Base-by-base conservation (phyloP, 2,329 filamentous ascomycete species). In the Fusarium vanettenii region DNA sequence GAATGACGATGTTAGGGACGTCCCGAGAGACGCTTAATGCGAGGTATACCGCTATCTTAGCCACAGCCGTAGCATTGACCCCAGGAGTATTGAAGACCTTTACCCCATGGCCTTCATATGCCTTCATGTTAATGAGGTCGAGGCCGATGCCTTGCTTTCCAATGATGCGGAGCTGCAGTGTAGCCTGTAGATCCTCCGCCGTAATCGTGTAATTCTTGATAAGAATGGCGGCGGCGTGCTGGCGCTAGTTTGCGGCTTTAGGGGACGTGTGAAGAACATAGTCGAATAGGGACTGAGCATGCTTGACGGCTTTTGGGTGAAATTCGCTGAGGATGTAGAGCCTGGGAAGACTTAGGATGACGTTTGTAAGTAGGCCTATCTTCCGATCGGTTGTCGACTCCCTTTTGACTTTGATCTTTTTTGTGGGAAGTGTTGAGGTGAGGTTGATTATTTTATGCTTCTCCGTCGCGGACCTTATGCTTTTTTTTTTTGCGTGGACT, bases 251-350 rank as follows among this genome's bases (percentile, higher is more conserved):
- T 5, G 75, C 43, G 57, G 80, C 74, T 18, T 79, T 75, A 8
- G 79, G 73, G 35, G 84, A 81, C 20, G 69, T 72, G 4, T 80
- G 80, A 1, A 80, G 76, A 37, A 86, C 75, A 11, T 79, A 77
- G 43, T 84, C 77, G 77, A 85, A 85, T 2, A 83, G 67, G 1
- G 68, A 73, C 60, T 81, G 80, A 3, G 80, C 80, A 62, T 81
- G 78, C 29, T 74, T 72, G n/a, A 80, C 72, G 1, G 83, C 83
- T 27, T 74, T 55, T 2, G 79, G 78, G 64, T 82, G 82, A 41
- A 82, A 82, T 8, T 70, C 70, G 64, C 83, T 81, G n/a, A 84
- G 76, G 10, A 84, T 73, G 64, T 83, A 84, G 13, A 84, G 76
- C 7, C 74, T 81, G 9, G 80, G 79, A 31, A 31, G 29, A 31